Evolutionary conservation across 2,329 filamentous ascomycete genomes (phyloP), one percentile per base, ranked within the genome.

Genomic region (Neonectria coccinea): DNA sequence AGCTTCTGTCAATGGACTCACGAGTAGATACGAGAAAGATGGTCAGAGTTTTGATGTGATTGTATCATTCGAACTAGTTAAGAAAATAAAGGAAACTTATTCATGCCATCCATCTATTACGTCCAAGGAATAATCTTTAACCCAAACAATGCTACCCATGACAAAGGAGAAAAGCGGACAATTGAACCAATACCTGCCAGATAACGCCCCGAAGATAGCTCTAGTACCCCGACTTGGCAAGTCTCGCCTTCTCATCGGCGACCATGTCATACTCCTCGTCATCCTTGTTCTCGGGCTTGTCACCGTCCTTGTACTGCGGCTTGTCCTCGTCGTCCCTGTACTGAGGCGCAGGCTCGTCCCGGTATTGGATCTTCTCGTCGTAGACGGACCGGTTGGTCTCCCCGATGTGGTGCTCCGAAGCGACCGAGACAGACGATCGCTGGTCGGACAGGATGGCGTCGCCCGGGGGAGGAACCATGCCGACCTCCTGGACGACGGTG

Each of bases 381-480:
- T 27, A 29, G 12, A 7, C 22, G 44, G 27, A 16, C 9, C 6
- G 5, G 51, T 59, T 44, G 27, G 14, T 11, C 44, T 51, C 56
- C 51, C 54, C 42, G 18, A 18, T 41, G 14, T 44, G 39, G 29
- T 31, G 59, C 44, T 27, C 27, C 5, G 53, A 54, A 16, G 25
- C 41, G 11, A 16, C 18, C 5, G 59, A 58, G 4, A 50, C 41
- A 33, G 59, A 62, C 3, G 16, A 6, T 33, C 54, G 72, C 65
- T 74, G 79, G 86, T 75, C 73, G 8, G 70, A 65, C 25, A 68
- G 14, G 48, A 69, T 22, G 7, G 57, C 14, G 11, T 73, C 71
- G 0, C 68, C 67, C 3, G 72, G 67, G 5, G 74, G 41, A 16
- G 72, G 70, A 22, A 65, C 44, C 42, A 62, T 66, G 6, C 57